Percentiles rank a stretch among this genome's conserved stretches.
These are phyloP conservation scores for Talaromyces pinophilus DNA, from an alignment of 2,329 filamentous ascomycete genomes.

Conservation along the genomic window DNA sequence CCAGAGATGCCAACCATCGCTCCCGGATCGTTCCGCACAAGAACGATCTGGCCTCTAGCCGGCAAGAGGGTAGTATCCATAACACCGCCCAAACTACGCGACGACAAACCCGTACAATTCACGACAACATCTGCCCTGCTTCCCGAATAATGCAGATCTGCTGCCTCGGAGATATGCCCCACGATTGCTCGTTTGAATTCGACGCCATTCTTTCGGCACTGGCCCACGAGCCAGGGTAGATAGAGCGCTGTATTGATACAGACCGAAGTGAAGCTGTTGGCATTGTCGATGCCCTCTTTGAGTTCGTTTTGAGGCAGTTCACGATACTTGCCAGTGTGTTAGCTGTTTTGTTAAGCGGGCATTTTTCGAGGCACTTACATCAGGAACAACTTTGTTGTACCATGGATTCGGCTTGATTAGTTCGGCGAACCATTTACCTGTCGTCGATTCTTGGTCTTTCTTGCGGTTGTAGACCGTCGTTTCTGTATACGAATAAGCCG, in stretches of 20 bases:
- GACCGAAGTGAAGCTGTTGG: constrained; percentile 75
- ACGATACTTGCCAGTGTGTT: constrained; percentile 54
- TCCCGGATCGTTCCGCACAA: constrained; percentile 76
- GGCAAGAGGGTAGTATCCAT: constrained; percentile 72
- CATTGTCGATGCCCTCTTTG: constrained; percentile 67
- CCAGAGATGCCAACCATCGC: constrained; percentile 67
- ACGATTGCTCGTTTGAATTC: constrained; percentile 64
- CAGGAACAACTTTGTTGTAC: constrained; percentile 70
- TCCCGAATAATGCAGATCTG: constrained; percentile 51
- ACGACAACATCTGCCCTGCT: constrained; percentile 65
- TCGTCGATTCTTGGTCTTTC: constrained; percentile 61
- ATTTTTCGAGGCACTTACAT: constrained; percentile 47
- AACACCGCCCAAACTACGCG: constrained; percentile 77
- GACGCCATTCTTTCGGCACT: constrained; percentile 74
- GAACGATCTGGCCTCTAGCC: constrained; percentile 76
- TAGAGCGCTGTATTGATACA: constrained; percentile 92
- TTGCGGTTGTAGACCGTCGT: constrained; percentile 60
- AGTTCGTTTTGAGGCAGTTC: constrained; percentile 61
- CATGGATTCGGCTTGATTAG: constrained; percentile 69
- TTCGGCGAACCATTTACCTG: constrained; percentile 64
- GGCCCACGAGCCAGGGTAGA: constrained; percentile 78
- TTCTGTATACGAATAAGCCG: constrained; percentile 35
- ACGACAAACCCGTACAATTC: constrained; percentile 81
- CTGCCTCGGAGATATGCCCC: constrained; percentile 72
- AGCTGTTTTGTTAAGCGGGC: background rate